A percentile compares a stretch with the other conserved stretches of the same genome.
Evolutionary conservation across 163 green algal species (phyloP).

Genomic region (Chloromonas sp.): DNA sequence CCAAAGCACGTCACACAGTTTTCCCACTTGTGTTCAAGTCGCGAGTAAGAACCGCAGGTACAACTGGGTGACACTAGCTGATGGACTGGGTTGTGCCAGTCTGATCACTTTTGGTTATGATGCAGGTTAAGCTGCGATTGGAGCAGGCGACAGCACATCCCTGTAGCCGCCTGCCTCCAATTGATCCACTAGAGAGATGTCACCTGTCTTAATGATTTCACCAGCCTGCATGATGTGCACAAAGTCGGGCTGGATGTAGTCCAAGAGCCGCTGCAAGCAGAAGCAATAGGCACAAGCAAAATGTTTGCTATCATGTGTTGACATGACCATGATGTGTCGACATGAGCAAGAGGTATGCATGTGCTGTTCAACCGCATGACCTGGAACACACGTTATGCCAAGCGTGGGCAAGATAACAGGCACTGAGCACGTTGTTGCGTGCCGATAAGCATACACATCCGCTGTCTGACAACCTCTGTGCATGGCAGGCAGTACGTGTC

Average conservation of each 20-base stretch:
- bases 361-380: not conserved
- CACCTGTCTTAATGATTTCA: conserved; percentile 79
- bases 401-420: too few species aligned
- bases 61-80: too few species aligned
- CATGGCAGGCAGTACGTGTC: too few species aligned
- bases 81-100: too few species aligned
- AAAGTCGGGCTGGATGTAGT: conserved; percentile 88
- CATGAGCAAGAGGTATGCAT: not conserved
- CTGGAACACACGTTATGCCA: not conserved
- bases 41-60: too few species aligned
- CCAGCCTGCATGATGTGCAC: conserved; percentile 93
- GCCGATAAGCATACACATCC: too few species aligned
- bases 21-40: too few species aligned
- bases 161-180: conserved; percentile 76
- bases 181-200: conserved; percentile 71
- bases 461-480: too few species aligned
- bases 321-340: not conserved
- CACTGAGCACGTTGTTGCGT: too few species aligned
- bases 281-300: not conserved
- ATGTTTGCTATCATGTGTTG: not conserved
- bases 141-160: not conserved
- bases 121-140: too few species aligned
- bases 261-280: conserved; percentile 72
- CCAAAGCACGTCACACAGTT: too few species aligned
- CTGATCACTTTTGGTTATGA: too few species aligned